These are phyloP conservation scores for Ophiostoma sp. DNA, from an alignment of 2,329 filamentous ascomycete species.

Conservation along the genomic window DNA sequence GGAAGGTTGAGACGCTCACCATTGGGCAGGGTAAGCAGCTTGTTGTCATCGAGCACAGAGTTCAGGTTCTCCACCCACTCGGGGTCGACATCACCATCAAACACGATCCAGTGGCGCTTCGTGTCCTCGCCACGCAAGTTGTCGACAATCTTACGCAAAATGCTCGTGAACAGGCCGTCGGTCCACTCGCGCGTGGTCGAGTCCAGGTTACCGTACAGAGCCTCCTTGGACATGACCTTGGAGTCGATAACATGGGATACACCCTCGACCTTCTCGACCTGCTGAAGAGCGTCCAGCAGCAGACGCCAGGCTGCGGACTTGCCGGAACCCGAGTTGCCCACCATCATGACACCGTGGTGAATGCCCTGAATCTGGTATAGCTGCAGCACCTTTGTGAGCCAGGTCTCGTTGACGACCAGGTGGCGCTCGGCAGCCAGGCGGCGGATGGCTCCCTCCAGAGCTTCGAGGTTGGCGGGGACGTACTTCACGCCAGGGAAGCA, in stretches of 20 bases:
- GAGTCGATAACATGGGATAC: constrained; percentile 97
- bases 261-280: constrained; percentile 85
- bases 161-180: constrained; percentile 95
- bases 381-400: constrained; percentile 96
- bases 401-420: constrained; percentile 83
- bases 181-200: constrained; percentile 98
- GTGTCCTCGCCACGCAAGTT: constrained; percentile 95
- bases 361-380: constrained; percentile 97
- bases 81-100: constrained; percentile 97
- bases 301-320: constrained; percentile 96
- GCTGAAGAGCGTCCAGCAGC: constrained; percentile 82
- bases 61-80: constrained; percentile 99
- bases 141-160: constrained; percentile 95
- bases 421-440: constrained; percentile 78
- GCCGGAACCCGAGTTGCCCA: constrained; percentile 92
- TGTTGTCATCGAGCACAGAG: constrained; percentile 98
- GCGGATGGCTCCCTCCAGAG: constrained; percentile 74
- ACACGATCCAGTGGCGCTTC: constrained; percentile 98
- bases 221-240: constrained; percentile 99
- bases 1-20: constrained; percentile 95
- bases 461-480: constrained; percentile 76
- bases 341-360: constrained; percentile 99
- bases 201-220: constrained; percentile 90
- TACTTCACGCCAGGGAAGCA: constrained; percentile 94
- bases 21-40: constrained; percentile 91